Percentiles rank a stretch among this genome's conserved stretches.
These are phyloP conservation scores for Corymbia maculata DNA, from an alignment of 345 rosid genomes.

Conservation along the genomic window DNA sequence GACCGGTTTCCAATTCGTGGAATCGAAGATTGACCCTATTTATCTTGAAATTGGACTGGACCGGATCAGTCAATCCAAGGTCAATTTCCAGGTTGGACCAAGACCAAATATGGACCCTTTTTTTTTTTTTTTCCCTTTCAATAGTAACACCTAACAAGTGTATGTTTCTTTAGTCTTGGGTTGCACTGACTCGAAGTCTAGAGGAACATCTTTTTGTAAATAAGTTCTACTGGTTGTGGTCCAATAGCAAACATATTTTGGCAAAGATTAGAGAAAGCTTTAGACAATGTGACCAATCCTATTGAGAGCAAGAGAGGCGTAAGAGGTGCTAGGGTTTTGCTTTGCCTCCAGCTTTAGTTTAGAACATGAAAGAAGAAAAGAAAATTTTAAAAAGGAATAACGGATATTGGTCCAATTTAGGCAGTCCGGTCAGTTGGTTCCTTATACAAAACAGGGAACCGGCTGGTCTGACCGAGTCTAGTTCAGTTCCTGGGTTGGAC, in stretches of 20 bases:
- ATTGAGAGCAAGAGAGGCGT: neutral
- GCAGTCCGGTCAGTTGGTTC: neutral
- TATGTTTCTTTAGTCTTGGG: too few relatives aligned
- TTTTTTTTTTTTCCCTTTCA: neutral
- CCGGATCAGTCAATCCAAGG: too few relatives aligned
- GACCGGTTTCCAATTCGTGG: too few relatives aligned
- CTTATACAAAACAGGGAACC: neutral
- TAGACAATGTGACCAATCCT: neutral
- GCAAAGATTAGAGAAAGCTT: neutral
- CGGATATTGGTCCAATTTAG: too few relatives aligned
- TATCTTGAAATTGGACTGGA: too few relatives aligned
- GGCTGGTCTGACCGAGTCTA: accelerated
- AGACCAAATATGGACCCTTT: accelerated
- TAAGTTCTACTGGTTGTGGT: neutral
- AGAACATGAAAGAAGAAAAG: neutral
- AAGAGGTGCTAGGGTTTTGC: neutral
- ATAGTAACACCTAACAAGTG: neutral
- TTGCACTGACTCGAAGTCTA: neutral
- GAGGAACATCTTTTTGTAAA: neutral
- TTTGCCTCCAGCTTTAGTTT: neutral
- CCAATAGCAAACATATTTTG: neutral
- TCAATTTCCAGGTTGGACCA: too few relatives aligned
- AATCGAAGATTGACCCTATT: too few relatives aligned
- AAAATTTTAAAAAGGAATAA: neutral
- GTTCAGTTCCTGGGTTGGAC: neutral